A percentile compares a stretch with the other conserved stretches of the same genome.
phyloP scores from a whole-genome alignment of 768 basidiomycete species.

The Sistotremastrum niveocremeum region DNA sequence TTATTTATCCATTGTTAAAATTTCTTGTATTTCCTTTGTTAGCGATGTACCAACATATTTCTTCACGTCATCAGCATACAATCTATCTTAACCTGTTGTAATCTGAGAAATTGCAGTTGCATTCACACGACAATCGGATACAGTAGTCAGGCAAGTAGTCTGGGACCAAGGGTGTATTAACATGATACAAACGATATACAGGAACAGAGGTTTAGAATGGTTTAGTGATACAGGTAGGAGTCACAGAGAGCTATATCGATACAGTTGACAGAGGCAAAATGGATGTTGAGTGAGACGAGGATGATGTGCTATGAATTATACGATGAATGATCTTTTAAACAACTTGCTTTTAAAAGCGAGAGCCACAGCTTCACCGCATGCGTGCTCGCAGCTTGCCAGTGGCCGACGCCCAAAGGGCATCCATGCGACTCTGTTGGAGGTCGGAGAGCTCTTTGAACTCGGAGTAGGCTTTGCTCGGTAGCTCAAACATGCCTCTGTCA shows the following conservation, averaged over 20 bases:
- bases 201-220: not conserved
- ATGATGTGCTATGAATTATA: not conserved
- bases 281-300: not conserved
- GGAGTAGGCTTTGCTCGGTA: slow-evolving; percentile 43
- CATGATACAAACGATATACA: no score
- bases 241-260: not conserved
- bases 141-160: not conserved
- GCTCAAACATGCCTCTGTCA: slow-evolving; percentile 44
- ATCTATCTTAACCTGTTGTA: not conserved
- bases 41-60: not conserved
- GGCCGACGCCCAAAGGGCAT: slow-evolving; percentile 45
- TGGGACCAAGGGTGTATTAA: not conserved
- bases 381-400: slow-evolving; percentile 11
- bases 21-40: not conserved
- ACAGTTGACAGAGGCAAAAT: not conserved
- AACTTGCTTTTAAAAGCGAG: not conserved
- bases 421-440: slow-evolving; percentile 40
- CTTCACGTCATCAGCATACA: not conserved
- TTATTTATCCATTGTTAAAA: slow-evolving; percentile 2
- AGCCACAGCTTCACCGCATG: not conserved
- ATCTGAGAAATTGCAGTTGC: not conserved
- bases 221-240: not conserved
- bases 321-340: no score
- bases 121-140: not conserved
- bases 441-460: slow-evolving; percentile 42